Conservation (phyloP, 257 asterid species). For the Solanum clarkiae region DNA sequence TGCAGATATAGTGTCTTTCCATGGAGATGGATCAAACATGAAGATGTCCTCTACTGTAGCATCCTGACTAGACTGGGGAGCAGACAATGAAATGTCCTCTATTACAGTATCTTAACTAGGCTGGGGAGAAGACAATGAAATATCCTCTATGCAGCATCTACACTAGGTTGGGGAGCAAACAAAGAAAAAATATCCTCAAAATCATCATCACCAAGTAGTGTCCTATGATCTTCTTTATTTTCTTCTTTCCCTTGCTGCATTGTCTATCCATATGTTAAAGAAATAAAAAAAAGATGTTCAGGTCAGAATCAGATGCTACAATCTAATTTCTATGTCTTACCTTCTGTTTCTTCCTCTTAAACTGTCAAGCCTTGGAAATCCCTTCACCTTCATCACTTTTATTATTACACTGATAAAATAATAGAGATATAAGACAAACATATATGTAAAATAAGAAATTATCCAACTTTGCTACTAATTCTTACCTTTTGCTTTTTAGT, state of each 20-base stretch:
- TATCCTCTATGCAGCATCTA: too few species aligned
- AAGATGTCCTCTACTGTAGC: too few species aligned
- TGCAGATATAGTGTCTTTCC: not conserved
- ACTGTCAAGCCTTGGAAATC: not conserved
- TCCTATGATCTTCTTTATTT: not conserved
- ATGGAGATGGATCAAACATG: too few species aligned
- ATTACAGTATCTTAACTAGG: not conserved
- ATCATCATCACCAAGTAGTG: not conserved
- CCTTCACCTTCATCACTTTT: not conserved
- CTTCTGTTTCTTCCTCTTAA: not conserved
- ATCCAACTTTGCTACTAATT: not conserved
- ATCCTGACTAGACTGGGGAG: too few species aligned
- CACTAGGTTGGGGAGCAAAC: not conserved
- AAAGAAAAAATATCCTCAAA: not conserved
- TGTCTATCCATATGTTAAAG: not conserved
- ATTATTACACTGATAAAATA: not conserved
- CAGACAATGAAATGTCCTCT: not conserved
- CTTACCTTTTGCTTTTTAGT: too few species aligned
- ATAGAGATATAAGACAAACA: not conserved
- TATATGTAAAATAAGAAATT: not conserved
- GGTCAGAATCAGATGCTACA: too few species aligned
- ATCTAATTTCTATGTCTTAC: not conserved
- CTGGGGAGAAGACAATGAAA: too few species aligned
- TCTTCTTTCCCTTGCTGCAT: too few species aligned
- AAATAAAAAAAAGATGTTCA: too few species aligned